These are phyloP conservation scores for Penicillium palitans DNA, from an alignment of 2,329 filamentous ascomycete species.

Conservation along the genomic window DNA sequence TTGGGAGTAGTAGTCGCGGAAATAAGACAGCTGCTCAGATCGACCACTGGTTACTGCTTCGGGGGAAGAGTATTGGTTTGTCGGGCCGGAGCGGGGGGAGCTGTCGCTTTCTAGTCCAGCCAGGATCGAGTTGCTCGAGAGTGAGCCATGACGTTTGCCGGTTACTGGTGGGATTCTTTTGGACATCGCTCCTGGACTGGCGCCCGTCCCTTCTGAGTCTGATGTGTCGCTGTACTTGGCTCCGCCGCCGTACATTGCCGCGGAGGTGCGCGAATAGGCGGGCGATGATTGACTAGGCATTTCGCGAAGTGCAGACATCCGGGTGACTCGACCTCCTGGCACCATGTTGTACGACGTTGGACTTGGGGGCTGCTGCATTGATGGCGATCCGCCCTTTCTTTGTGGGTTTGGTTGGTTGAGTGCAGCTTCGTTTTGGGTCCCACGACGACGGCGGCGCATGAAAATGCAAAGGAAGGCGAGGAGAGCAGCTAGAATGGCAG, in stretches of 20 bases:
- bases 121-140: slow-evolving; percentile 80
- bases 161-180: slow-evolving; percentile 48
- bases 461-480: slow-evolving; percentile 60
- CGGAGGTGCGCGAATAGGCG: slow-evolving; percentile 53
- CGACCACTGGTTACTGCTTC: slow-evolving; percentile 82
- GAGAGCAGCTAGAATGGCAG: slow-evolving; percentile 67
- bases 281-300: slow-evolving; percentile 65
- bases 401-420: slow-evolving; percentile 87
- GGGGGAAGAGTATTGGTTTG: slow-evolving; percentile 76
- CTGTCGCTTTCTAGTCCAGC: slow-evolving; percentile 63
- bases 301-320: slow-evolving; percentile 91
- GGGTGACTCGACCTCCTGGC: slow-evolving; percentile 83
- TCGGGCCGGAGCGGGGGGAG: slow-evolving; percentile 69
- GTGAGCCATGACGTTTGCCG: slow-evolving; percentile 76
- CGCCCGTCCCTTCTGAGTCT: slow-evolving; percentile 67
- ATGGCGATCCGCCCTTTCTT: slow-evolving; percentile 41
- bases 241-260: slow-evolving; percentile 50
- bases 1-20: slow-evolving; percentile 98
- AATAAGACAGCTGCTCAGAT: slow-evolving; percentile 91
- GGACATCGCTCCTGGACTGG: slow-evolving; percentile 69
- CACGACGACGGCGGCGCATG: slow-evolving; percentile 56
- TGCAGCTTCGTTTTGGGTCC: slow-evolving; percentile 67
- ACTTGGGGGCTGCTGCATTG: slow-evolving; percentile 46
- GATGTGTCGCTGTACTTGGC: slow-evolving; percentile 53
- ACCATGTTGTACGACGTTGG: slow-evolving; percentile 68